Base-by-base conservation (phyloP, 192 early-diverging fungal species). In the Coemansia reversa region DNA sequence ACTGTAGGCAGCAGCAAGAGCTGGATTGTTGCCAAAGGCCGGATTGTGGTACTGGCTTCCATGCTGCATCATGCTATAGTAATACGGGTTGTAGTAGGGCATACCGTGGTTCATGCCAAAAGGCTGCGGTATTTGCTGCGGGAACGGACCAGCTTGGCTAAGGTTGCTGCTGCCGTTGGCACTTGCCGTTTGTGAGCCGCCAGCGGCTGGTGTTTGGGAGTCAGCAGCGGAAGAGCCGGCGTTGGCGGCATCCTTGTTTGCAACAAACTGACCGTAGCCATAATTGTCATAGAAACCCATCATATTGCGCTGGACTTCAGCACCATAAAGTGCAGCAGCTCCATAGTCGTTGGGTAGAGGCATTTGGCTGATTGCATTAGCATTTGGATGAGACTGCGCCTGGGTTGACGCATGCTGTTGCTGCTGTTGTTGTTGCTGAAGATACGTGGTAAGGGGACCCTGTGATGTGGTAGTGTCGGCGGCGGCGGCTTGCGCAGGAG, bases 61-160 rank as follows among this genome's bases (percentile, higher is more conserved):
- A 54, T 86, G 85, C 77, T 91, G 87, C 78, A 81, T 75, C 78
- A 81, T 81, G 60, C 59, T 74, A 53, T 75, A 81, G 82, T 95
- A 93, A 66, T 90, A 91, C 67, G 91, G 88, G 65, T 86, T 88
- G 70, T 88, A 91, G 82, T 92, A 94, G 4, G 90, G 92, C 72
- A 90, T 70, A 28, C 76, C 84, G 45, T 87, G 86, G 70, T 88
- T 74, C 77, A 80, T 80, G 32, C 72, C 69, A 45, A 81, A 81
- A 8, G 78, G 69, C 66, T 81, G 78, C n/a, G 73, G 78, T 23
- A 81, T 66, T 69, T 77, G 75, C 58, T 81, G 78, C 29, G 78
- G 78, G 78, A 81, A 81, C 14, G 75, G 54, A 2, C 72, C 78
- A n/a, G 78, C 72, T 52, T 81, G 78, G 27, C 62, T 52, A 48